These are phyloP conservation scores for Xylaria nigripes DNA, from an alignment of 495 filamentous ascomycete species.

Conservation along the genomic window DNA sequence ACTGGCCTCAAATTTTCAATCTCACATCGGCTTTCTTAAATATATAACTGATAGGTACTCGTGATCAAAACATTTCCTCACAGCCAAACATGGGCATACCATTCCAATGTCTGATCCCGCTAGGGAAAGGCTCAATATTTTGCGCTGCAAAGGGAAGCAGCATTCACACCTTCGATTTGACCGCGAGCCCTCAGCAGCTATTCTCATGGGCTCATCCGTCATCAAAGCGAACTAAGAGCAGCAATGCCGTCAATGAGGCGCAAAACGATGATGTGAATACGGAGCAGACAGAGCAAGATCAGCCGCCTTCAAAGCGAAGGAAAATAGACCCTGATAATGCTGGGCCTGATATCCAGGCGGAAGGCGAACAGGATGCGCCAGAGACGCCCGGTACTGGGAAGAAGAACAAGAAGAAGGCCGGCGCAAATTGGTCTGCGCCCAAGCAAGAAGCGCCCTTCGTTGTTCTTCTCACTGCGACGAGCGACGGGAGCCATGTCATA, in stretches of 20 bases:
- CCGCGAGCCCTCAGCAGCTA: conserved; percentile 36
- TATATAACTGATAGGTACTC: background rate
- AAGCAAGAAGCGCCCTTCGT: conserved; percentile 40
- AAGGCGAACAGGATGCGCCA: conserved; percentile 7
- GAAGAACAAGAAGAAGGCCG: conserved; percentile 15
- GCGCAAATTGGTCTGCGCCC: conserved; percentile 11
- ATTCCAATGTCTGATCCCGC: conserved; percentile 32
- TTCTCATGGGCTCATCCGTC: conserved; percentile 43
- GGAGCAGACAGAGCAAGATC: conserved; percentile 17
- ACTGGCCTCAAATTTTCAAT: too few species aligned
- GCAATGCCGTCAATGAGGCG: conserved; percentile 12
- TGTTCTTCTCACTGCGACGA: conserved; percentile 48
- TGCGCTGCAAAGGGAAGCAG: conserved; percentile 50
- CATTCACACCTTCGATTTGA: conserved; percentile 43
- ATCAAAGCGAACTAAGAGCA: conserved; percentile 12
- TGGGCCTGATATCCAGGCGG: conserved; percentile 3
- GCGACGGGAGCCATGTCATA: conserved; percentile 57
- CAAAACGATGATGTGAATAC: conserved; percentile 11
- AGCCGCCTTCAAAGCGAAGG: conserved; percentile 20
- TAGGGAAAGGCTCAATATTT: conserved; percentile 33
- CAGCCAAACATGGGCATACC: conserved; percentile 38
- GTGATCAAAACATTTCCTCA: background rate
- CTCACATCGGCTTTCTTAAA: too few species aligned
- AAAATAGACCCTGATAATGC: conserved; percentile 23
- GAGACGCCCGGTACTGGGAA: conserved; percentile 4